phyloP scores from a whole-genome alignment of 148 eudicot genomes.

The Spergularia marina region DNA sequence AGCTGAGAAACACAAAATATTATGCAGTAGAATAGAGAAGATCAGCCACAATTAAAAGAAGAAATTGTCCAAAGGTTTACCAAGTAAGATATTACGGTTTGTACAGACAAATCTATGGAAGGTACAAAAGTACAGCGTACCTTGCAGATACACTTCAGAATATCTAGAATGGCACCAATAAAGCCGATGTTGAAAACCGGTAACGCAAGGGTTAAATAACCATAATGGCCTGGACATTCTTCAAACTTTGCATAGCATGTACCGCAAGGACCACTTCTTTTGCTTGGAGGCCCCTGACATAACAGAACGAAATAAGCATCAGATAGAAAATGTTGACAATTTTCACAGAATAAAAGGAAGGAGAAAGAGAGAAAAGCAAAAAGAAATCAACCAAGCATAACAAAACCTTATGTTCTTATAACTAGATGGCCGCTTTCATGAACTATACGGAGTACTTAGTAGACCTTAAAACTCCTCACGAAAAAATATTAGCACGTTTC shows the following conservation, averaged over 20 bases:
- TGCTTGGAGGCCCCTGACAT: slow-evolving; percentile 84
- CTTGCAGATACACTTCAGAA: slow-evolving; percentile 97
- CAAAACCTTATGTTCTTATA: no score
- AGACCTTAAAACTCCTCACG: no score
- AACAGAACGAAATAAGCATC: not conserved
- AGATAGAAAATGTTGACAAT: not conserved
- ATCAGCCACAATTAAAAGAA: not conserved
- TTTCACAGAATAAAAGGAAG: not conserved
- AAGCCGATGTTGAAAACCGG: slow-evolving; percentile 87
- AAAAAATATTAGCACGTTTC: no score
- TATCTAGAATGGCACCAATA: slow-evolving; percentile 55
- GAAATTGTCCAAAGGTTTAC: not conserved
- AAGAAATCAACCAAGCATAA: not conserved
- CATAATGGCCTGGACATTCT: slow-evolving; percentile 91
- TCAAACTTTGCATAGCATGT: slow-evolving; percentile 62
- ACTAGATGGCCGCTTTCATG: no score
- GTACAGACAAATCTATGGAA: not conserved
- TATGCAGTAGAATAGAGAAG: not conserved
- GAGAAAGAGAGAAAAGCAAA: not conserved
- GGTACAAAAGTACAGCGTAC: slow-evolving; percentile 33
- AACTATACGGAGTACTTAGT: no score
- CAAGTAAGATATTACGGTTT: not conserved
- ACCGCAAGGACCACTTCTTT: slow-evolving; percentile 47
- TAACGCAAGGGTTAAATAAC: slow-evolving; percentile 67
- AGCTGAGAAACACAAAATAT: not conserved